Conservation (phyloP, 192 early-diverging fungal genomes). For the Haplosporangium gracile region DNA sequence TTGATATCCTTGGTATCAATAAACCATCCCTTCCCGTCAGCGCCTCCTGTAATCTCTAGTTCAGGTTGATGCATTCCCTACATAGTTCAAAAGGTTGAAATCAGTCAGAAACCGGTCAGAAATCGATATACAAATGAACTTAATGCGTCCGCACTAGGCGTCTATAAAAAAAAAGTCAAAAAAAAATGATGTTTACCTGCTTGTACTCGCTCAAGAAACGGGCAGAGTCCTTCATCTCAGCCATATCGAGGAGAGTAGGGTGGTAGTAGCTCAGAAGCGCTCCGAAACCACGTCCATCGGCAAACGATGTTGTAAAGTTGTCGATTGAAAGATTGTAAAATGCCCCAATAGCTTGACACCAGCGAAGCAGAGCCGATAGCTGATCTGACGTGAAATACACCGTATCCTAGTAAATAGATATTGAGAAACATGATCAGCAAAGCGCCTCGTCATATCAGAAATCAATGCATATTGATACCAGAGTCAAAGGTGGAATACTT, state of each 20-base stretch:
- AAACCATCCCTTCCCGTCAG: slow-evolving; percentile 47
- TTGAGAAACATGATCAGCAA: neutral
- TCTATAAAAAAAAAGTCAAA: neutral
- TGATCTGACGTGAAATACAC: slow-evolving; percentile 57
- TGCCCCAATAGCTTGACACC: slow-evolving; percentile 57
- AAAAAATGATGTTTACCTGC: slow-evolving; percentile 43
- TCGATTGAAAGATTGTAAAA: slow-evolving; percentile 47
- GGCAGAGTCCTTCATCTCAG: slow-evolving; percentile 55
- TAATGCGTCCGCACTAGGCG: neutral
- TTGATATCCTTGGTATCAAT: slow-evolving; percentile 43
- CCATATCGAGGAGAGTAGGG: slow-evolving; percentile 47
- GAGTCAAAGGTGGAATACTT: neutral
- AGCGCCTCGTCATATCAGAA: neutral
- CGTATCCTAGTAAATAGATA: slow-evolving; percentile 30
- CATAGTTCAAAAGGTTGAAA: neutral
- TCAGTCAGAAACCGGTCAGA: neutral
- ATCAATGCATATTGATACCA: neutral
- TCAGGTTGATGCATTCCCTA: slow-evolving; percentile 48
- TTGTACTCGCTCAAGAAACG: slow-evolving; percentile 44
- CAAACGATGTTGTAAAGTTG: slow-evolving; percentile 59
- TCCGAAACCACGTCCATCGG: slow-evolving; percentile 55
- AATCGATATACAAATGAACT: neutral
- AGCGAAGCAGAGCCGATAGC: slow-evolving; percentile 45
- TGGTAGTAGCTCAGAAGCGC: slow-evolving; percentile 56
- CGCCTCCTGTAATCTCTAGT: slow-evolving; percentile 15